Percentiles rank a stretch among this genome's conserved stretches.
Conservation (phyloP, 805 yeast species). For the Candida adriatica region DNA sequence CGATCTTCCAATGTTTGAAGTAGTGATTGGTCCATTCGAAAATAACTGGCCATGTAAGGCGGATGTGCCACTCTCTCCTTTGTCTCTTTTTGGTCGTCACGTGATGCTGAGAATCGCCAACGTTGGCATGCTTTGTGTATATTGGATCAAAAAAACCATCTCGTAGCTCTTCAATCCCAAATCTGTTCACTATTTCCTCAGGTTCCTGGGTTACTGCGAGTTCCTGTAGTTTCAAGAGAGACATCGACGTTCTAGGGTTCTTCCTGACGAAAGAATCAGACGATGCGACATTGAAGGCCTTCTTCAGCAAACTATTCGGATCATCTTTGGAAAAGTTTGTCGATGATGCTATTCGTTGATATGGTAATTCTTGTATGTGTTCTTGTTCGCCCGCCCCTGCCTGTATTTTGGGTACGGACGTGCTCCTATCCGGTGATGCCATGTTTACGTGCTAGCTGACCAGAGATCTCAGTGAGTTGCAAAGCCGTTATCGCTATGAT, state of each 20-base stretch:
- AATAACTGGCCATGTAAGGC: not conserved
- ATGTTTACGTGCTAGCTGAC: too few relatives aligned
- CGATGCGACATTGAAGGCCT: conserved; percentile 9
- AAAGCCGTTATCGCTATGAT: too few relatives aligned
- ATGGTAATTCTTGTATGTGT: too few relatives aligned
- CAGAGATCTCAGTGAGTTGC: too few relatives aligned
- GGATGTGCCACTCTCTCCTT: not conserved
- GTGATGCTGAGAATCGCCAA: conserved; percentile 2
- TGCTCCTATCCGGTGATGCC: too few relatives aligned
- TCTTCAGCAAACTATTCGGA: conserved; percentile 7
- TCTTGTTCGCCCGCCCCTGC: too few relatives aligned
- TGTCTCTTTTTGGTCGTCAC: conserved; percentile 1
- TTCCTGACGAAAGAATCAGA: conserved; percentile 5
- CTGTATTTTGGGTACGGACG: too few relatives aligned
- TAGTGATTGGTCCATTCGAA: not conserved
- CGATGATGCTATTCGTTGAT: too few relatives aligned
- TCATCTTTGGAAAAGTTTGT: conserved; percentile 7
- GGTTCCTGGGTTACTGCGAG: conserved; percentile 16
- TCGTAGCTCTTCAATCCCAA: conserved; percentile 38
- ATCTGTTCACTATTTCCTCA: conserved; percentile 25
- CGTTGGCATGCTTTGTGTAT: conserved; percentile 26
- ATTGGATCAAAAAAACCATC: conserved; percentile 44
- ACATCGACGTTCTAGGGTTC: conserved; percentile 28
- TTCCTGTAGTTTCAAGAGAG: conserved; percentile 27
- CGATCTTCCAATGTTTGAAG: conserved; percentile 11